Evolutionary conservation across 345 rosid species (phyloP).

Genomic region (Combretum micranthum): DNA sequence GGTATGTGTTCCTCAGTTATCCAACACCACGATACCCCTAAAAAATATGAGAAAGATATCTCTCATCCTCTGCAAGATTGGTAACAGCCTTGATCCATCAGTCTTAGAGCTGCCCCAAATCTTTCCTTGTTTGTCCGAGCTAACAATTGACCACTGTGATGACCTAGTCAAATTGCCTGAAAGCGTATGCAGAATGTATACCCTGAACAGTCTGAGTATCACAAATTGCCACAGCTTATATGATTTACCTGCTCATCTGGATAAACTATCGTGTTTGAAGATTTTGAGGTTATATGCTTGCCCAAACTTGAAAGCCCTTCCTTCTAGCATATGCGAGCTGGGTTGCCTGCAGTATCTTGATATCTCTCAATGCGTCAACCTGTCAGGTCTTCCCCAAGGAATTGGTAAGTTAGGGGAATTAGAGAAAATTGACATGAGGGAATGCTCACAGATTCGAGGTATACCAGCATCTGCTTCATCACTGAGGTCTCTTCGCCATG

Average conservation of each 20-base stretch:
- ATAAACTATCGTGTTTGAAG: conserved; percentile 40
- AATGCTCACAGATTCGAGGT: conserved; percentile 35
- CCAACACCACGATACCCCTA: conserved; percentile 34
- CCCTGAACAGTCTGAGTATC: conserved; percentile 57
- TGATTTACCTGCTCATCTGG: conserved; percentile 45
- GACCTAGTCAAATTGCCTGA: conserved; percentile 57
- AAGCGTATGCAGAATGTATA: conserved; percentile 38
- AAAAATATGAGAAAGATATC: conserved; percentile 53
- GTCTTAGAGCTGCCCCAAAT: conserved; percentile 32
- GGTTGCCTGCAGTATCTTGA: conserved; percentile 53
- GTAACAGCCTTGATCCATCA: conserved; percentile 45
- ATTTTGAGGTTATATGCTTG: conserved; percentile 73
- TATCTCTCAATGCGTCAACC: conserved; percentile 63
- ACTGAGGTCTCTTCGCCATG: conserved; percentile 44
- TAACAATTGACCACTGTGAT: conserved; percentile 74
- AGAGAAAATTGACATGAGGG: conserved; percentile 94
- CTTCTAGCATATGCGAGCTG: conserved; percentile 50
- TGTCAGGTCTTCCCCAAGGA: conserved; percentile 51
- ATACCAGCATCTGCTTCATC: conserved; percentile 43
- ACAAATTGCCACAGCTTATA: conserved; percentile 77
- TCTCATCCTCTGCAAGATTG: conserved; percentile 67
- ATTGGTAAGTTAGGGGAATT: conserved; percentile 45
- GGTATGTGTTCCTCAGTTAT: conserved; percentile 41
- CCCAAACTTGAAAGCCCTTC: conserved; percentile 49
- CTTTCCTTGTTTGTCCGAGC: conserved; percentile 60